Evolutionary conservation across 1,284 basidiomycete species (phyloP).

Genomic region (Naganishia sp.): DNA sequence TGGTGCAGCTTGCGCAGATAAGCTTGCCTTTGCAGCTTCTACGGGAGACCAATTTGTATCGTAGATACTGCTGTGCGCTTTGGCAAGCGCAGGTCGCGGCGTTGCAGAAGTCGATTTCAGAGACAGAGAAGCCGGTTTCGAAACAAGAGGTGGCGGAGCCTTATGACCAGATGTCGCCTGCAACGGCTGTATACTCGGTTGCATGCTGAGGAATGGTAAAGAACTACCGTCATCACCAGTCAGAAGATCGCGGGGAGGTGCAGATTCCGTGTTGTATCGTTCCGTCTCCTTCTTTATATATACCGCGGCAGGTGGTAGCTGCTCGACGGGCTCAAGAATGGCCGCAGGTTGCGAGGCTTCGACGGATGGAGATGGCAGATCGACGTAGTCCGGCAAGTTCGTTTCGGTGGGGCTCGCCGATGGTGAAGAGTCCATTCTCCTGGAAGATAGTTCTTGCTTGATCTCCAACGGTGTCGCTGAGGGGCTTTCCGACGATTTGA

Average conservation of each 20-base stretch:
- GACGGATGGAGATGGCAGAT: not conserved
- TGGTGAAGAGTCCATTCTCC: constrained; percentile 4
- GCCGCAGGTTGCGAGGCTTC: constrained; percentile 2
- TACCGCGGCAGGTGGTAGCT: not conserved
- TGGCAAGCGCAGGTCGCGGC: constrained; percentile 11
- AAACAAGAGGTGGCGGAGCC: constrained; percentile 18
- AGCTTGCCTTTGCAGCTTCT: constrained; percentile 7
- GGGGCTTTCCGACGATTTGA: constrained; percentile 38
- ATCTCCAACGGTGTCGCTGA: constrained; percentile 1
- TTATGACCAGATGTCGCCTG: not conserved
- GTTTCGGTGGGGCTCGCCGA: constrained; percentile 1
- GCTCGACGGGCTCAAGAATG: not conserved
- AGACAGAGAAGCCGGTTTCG: constrained; percentile 23
- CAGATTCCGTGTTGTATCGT: too few relatives aligned
- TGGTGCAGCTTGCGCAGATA: not conserved
- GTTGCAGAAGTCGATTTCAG: not conserved
- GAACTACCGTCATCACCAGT: constrained; percentile 23
- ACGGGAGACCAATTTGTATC: constrained; percentile 17
- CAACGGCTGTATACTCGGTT: constrained; percentile 13
- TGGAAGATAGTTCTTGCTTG: constrained; percentile 15
- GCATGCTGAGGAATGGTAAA: constrained; percentile 21
- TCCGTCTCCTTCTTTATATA: not conserved
- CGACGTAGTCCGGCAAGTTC: constrained; percentile 10
- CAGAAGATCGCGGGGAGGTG: constrained; percentile 21
- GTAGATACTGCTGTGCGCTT: constrained; percentile 11